These are phyloP conservation scores for Acanthamoeba royreba DNA, from an alignment of 208 protist genomes.

Conservation along the genomic window DNA sequence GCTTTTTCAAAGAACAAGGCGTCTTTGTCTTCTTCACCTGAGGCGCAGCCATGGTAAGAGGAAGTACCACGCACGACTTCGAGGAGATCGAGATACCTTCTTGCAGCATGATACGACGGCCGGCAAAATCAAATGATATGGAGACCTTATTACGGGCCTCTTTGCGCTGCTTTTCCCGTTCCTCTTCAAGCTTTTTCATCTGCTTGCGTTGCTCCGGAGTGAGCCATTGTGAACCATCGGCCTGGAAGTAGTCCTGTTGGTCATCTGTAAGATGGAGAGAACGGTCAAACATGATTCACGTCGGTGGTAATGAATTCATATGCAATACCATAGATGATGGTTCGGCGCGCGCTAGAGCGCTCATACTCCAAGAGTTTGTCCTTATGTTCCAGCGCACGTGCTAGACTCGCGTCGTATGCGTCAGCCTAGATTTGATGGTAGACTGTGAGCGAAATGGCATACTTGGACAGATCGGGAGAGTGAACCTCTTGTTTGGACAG, in stretches of 20 bases:
- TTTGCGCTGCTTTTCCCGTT: background rate
- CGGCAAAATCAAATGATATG: slow-evolving; percentile 38
- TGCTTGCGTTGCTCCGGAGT: slow-evolving; percentile 10
- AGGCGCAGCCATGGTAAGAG: background rate
- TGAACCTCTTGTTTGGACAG: background rate
- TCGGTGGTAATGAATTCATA: background rate
- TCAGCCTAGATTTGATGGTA: background rate
- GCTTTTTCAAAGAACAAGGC: slow-evolving; percentile 16
- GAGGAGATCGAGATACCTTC: background rate
- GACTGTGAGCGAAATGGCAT: background rate
- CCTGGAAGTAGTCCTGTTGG: slow-evolving; percentile 36
- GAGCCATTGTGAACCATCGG: slow-evolving; percentile 6
- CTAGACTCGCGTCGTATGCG: background rate
- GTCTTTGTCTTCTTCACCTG: background rate
- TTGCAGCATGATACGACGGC: background rate
- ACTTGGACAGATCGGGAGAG: background rate
- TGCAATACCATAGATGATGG: slow-evolving; percentile 15
- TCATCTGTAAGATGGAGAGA: background rate
- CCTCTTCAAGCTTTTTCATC: slow-evolving; percentile 40
- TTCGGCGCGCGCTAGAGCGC: slow-evolving; percentile 2
- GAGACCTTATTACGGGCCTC: background rate
- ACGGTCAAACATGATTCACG: background rate
- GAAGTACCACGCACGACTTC: background rate
- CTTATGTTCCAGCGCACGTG: background rate
- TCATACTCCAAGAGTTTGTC: slow-evolving; percentile 34